Evolutionary conservation across 2,329 filamentous ascomycete species (phyloP), one percentile per base, ranked within the genome.

Genomic region (Ophiostoma ulmi): DNA sequence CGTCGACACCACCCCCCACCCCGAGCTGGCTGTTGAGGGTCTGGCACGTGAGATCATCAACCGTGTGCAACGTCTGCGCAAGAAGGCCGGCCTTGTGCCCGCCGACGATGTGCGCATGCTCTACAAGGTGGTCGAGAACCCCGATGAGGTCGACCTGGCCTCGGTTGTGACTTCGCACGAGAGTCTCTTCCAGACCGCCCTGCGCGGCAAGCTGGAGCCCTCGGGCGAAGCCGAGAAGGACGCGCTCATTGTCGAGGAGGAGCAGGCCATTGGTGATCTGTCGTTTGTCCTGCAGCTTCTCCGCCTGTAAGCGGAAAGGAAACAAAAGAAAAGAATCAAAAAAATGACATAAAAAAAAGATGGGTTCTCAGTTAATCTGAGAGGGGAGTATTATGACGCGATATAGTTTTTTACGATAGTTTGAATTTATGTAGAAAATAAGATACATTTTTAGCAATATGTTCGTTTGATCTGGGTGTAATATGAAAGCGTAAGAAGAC

Each of bases 41-140:
- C 81, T 99, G 70, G 94, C 92, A 1, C 87, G 95, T 76, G 95
- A 98, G 80, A 90, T 99, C 74, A 91, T 99, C 83, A 92, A 97
- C 79, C 90, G 94, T 58, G 91, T 99, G 31, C 95, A 99, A 81
- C 88, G 92, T 75, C 84, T 98, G 73, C 89, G 95, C 74, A 99
- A 99, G 87, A 95, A 95, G 83, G 94, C 94, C 8, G 93, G 93
- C 0, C 84, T 99, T 69, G 88, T 94, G 74, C 89, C 93, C 0
- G 98, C 94, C 0, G 95, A 99, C 77, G 95, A 98, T 77, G 90
- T 99, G 73, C 92, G 91, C 81, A 97, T 99, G 91, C 91, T 96
- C 79, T 98, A 97, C 81, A 85, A 85, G 71, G 88, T 98, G 5
- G 81, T 96, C 67, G 85, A 87, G 8, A 93, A 97, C 77, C 91